Evolutionary conservation across 1,284 basidiomycete genomes (phyloP), one percentile per base, ranked within the genome.

Genomic region (Ustilago tritici): DNA sequence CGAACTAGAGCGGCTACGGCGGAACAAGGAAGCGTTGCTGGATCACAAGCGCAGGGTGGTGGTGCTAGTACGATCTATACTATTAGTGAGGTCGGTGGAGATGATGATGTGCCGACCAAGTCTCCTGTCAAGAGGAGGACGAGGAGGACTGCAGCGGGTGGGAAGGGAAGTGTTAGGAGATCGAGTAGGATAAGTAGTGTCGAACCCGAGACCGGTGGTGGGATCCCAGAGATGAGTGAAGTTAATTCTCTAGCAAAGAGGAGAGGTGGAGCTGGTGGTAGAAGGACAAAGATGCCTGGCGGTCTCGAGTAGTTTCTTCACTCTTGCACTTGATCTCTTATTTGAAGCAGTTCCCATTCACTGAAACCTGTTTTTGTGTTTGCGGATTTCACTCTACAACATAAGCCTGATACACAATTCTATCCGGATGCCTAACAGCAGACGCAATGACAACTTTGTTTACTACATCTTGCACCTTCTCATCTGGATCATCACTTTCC

Each of bases 1-100:
- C 43, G 76, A 10, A 78, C 76, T 3, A 58, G 76, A 4, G 76
- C 76, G 0, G 76, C 76, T 6, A 78, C 76, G 14, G 76, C 76
- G 1, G 76, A 78, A 49, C 31, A 61, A 38, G 76, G 74, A 35
- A 74, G 70, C 35, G 50, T 74, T 2, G 59, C 34, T 12, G 65
- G 54, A 3, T 65, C 59, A 28, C 60, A 70, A 28, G 56, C 34
- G 4, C 28, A 34, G 36, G 56, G 56, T 31, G 40, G 28, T 47
- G 75, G 36, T 0, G 62, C 61, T 7, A 78, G 76, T 58, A 78
- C 76, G 31, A 71, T 71, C 41, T 78, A 78, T 36, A 78, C 70
- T 3, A 71, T 78, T 36, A 78, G 76, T 56, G 76, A 78, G 34
- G 46, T 50, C 0, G 76, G 76, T 1, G 76, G 70, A 23, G 63